Percentiles rank a stretch among this genome's conserved stretches.
Conservation (phyloP, 495 filamentous ascomycete species). For the Margaritispora aquatica region DNA sequence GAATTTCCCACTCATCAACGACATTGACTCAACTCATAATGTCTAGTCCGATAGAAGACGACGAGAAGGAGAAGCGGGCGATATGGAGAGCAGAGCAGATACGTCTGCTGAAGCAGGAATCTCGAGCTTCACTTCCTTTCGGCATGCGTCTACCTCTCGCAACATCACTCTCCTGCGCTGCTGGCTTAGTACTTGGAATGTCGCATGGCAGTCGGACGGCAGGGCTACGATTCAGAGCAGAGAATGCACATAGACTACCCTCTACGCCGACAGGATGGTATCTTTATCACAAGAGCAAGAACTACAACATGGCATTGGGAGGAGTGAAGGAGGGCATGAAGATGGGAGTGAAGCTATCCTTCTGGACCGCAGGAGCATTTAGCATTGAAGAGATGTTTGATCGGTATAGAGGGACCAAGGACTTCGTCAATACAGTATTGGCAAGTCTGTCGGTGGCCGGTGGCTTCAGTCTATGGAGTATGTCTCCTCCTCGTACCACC, state of each 20-base stretch:
- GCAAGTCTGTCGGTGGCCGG: slow-evolving; percentile 80
- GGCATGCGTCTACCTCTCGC: slow-evolving; percentile 58
- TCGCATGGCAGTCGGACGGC: slow-evolving; percentile 66
- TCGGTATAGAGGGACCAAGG: slow-evolving; percentile 58
- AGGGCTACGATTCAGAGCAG: slow-evolving; percentile 79
- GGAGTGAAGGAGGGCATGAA: slow-evolving; percentile 70
- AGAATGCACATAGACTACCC: slow-evolving; percentile 90
- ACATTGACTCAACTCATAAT: slow-evolving; percentile 9
- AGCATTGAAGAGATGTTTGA: slow-evolving; percentile 81
- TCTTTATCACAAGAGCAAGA: slow-evolving; percentile 96
- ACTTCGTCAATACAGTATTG: slow-evolving; percentile 68
- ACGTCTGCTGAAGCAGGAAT: slow-evolving; percentile 27
- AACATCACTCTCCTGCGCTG: slow-evolving; percentile 48
- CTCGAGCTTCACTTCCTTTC: slow-evolving; percentile 61
- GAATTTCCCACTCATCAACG: slow-evolving; percentile 2
- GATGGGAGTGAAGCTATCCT: slow-evolving; percentile 63
- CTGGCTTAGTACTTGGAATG: slow-evolving; percentile 64
- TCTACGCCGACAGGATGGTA: slow-evolving; percentile 82
- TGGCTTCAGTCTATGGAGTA: slow-evolving; percentile 82
- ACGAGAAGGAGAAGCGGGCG: slow-evolving; percentile 1
- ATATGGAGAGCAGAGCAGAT: slow-evolving; percentile 25
- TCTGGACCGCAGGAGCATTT: slow-evolving; percentile 64
- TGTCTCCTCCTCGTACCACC: slow-evolving; percentile 21
- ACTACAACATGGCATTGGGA: slow-evolving; percentile 72
- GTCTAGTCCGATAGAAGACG: slow-evolving; percentile 8